Conservation (phyloP, 495 filamentous ascomycete species). For the Lepraria neglecta region DNA sequence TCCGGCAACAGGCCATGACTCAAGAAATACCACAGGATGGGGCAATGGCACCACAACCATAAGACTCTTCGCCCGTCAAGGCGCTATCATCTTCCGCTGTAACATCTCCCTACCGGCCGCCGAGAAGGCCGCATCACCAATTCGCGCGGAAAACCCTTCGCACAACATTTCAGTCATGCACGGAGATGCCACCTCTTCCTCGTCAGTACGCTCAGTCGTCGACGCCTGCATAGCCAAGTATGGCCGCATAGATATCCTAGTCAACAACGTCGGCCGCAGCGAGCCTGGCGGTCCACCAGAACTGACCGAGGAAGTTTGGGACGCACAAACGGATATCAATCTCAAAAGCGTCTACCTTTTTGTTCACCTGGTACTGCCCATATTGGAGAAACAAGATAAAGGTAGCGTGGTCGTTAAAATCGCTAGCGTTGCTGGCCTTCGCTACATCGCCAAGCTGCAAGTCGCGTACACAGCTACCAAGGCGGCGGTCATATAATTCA, state of each 20-base stretch:
- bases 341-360: slow-evolving; percentile 48
- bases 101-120: slow-evolving; percentile 38
- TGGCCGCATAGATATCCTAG: slow-evolving; percentile 50
- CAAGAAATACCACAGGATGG: slow-evolving; percentile 27
- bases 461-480: slow-evolving; percentile 48
- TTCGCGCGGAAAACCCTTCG: slow-evolving; percentile 29
- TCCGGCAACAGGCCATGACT: neutral
- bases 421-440: slow-evolving; percentile 42
- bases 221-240: slow-evolving; percentile 42
- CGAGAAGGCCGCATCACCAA: slow-evolving; percentile 32
- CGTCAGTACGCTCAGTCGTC: slow-evolving; percentile 40
- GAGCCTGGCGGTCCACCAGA: slow-evolving; percentile 46
- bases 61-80: slow-evolving; percentile 39
- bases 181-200: slow-evolving; percentile 42
- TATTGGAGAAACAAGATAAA: slow-evolving; percentile 42
- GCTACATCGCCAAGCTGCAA: slow-evolving; percentile 49
- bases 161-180: slow-evolving; percentile 32
- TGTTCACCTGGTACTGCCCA: slow-evolving; percentile 42
- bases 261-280: slow-evolving; percentile 49
- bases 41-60: slow-evolving; percentile 47
- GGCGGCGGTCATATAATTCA: slow-evolving; percentile 45
- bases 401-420: slow-evolving; percentile 43
- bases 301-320: slow-evolving; percentile 45
- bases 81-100: slow-evolving; percentile 43
- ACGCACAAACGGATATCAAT: slow-evolving; percentile 46